These are phyloP conservation scores for Furculomyces boomerangus DNA, from an alignment of 371 early-diverging fungal genomes.

Conservation along the genomic window DNA sequence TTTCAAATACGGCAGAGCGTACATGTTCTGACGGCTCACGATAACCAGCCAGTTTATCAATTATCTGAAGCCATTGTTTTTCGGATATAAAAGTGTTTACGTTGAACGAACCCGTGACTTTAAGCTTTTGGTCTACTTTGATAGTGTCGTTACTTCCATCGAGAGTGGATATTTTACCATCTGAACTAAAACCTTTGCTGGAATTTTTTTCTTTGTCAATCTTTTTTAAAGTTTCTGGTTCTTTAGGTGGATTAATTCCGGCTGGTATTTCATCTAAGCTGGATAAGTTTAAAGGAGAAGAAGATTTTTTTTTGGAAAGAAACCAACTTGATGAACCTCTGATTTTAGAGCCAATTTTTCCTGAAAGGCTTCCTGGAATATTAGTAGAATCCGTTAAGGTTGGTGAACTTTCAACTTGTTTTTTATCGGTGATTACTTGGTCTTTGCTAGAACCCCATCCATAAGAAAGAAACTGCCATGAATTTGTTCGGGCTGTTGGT, in stretches of 20 bases:
- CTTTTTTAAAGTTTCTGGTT: too few species aligned
- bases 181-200: too few species aligned
- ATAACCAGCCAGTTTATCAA: conserved; percentile 15
- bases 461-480: neutral
- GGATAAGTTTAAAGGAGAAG: neutral
- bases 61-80: conserved; percentile 21
- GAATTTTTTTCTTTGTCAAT: too few species aligned
- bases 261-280: too few species aligned
- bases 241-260: too few species aligned
- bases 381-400: too few species aligned
- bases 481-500: neutral
- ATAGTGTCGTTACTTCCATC: too few species aligned
- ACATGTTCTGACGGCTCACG: conserved; percentile 24
- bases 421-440: neutral
- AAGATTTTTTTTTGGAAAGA: neutral
- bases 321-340: neutral
- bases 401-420: too few species aligned
- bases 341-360: neutral
- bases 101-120: neutral
- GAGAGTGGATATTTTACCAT: too few species aligned
- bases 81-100: conserved; percentile 6
- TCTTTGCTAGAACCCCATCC: neutral
- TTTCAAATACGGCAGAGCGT: conserved; percentile 21
- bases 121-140: too few species aligned
- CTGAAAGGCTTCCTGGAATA: too few species aligned